Evolutionary conservation across 2,329 filamentous ascomycete species (phyloP).

Genomic region (Fusarium decemcellulare): DNA sequence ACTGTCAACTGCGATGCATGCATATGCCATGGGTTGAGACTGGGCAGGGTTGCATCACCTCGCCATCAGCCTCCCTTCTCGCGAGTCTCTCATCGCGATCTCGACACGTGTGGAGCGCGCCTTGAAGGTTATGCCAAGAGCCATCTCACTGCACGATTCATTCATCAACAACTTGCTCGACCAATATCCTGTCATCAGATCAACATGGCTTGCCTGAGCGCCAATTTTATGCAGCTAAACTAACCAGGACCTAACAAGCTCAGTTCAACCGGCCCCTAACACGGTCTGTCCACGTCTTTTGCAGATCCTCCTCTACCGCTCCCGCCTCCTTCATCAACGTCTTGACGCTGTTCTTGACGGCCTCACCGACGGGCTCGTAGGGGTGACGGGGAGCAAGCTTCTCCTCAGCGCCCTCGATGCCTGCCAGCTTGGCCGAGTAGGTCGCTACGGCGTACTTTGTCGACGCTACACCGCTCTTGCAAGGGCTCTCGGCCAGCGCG

Average conservation of each 20-base stretch:
- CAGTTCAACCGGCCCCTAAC: conserved; percentile 33
- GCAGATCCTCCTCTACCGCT: conserved; percentile 55
- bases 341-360: conserved; percentile 54
- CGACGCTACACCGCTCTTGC: conserved; percentile 76
- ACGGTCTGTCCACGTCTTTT: conserved; percentile 33
- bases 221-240: neutral
- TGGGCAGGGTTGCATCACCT: neutral
- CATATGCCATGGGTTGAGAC: neutral
- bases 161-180: neutral
- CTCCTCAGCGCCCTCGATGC: conserved; percentile 71
- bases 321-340: conserved; percentile 58
- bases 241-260: neutral
- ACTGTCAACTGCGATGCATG: neutral
- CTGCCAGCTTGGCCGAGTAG: conserved; percentile 70
- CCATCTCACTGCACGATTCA: neutral
- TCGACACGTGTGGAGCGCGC: neutral
- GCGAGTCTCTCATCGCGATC: neutral
- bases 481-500: conserved; percentile 75
- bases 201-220: neutral
- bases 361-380: conserved; percentile 66
- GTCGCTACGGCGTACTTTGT: conserved; percentile 78
- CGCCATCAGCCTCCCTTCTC: neutral
- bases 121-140: neutral
- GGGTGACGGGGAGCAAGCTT: conserved; percentile 72
- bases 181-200: neutral